A percentile compares a stretch with the other conserved stretches of the same genome.
Conservation (phyloP, 2,329 filamentous ascomycete species). For the Ampelomyces quisqualis region DNA sequence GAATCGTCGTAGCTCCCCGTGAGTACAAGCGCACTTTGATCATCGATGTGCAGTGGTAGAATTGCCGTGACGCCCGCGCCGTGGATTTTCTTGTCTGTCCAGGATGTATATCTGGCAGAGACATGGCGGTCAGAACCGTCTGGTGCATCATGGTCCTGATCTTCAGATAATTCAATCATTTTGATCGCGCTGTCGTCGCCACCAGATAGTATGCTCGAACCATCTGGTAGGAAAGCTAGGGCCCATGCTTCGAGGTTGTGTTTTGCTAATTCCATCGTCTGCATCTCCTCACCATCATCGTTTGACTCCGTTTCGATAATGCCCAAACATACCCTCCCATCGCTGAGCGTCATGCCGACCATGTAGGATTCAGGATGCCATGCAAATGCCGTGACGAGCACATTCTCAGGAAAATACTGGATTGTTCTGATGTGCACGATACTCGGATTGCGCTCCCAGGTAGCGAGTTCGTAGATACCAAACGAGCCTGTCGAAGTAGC, state of each 20-base stretch:
- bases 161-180: constrained; percentile 27
- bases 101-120: constrained; percentile 25
- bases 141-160: constrained; percentile 4
- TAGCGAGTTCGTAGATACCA: constrained; percentile 59
- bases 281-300: constrained; percentile 14
- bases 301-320: constrained; percentile 27
- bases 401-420: constrained; percentile 56
- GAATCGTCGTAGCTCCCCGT: constrained; percentile 92
- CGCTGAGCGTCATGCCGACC: constrained; percentile 71
- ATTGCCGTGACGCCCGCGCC: constrained; percentile 87
- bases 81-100: constrained; percentile 62
- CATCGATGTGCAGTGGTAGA: constrained; percentile 62
- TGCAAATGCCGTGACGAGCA: constrained; percentile 69
- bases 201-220: constrained; percentile 62
- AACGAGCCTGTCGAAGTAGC: constrained; percentile 76
- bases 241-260: constrained; percentile 73
- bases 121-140: constrained; percentile 5
- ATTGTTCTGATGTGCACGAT: constrained; percentile 45
- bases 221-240: constrained; percentile 56
- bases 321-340: constrained; percentile 57
- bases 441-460: constrained; percentile 10
- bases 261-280: constrained; percentile 28
- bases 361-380: constrained; percentile 65
- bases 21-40: constrained; percentile 58
- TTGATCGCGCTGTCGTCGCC: constrained; percentile 72